Percentiles rank a stretch among this genome's conserved stretches.
Conservation (phyloP, 148 eudicot species). For the Pouteria glomerata region DNA sequence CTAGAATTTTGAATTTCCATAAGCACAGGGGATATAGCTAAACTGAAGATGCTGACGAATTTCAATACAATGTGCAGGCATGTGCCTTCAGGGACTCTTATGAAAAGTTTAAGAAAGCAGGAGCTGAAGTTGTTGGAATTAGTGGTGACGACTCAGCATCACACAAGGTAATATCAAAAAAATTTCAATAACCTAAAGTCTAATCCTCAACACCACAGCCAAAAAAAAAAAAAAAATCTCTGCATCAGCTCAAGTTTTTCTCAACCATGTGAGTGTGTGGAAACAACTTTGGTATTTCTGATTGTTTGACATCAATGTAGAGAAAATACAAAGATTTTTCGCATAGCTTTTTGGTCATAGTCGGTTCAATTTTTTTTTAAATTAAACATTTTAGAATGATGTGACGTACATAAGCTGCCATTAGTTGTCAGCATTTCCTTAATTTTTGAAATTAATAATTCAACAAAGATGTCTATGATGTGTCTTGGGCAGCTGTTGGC, state of each 20-base stretch:
- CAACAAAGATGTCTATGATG: too few species aligned
- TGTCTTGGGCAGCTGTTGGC: too few species aligned
- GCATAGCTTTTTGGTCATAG: background rate
- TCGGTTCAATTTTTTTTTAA: background rate
- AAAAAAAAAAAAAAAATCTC: background rate
- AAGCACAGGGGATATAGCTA: background rate
- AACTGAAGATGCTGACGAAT: too few species aligned
- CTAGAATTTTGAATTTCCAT: background rate
- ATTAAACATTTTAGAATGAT: too few species aligned
- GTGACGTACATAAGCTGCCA: background rate
- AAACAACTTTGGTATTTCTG: background rate
- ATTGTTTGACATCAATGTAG: background rate
- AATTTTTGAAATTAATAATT: background rate
- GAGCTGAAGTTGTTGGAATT: conserved; percentile 92
- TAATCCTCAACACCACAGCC: too few species aligned
- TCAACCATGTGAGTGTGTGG: background rate
- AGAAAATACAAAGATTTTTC: background rate
- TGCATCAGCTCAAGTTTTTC: background rate
- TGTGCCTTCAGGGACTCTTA: conserved; percentile 99
- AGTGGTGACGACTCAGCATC: conserved; percentile 82
- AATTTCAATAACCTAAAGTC: background rate
- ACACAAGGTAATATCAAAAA: conserved; percentile 63
- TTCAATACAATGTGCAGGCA: conserved; percentile 59
- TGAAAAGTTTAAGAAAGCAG: conserved; percentile 98
- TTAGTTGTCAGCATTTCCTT: background rate